Evolutionary conservation across 306 rosid genomes (phyloP).

Genomic region (Cucumis cinereus): DNA sequence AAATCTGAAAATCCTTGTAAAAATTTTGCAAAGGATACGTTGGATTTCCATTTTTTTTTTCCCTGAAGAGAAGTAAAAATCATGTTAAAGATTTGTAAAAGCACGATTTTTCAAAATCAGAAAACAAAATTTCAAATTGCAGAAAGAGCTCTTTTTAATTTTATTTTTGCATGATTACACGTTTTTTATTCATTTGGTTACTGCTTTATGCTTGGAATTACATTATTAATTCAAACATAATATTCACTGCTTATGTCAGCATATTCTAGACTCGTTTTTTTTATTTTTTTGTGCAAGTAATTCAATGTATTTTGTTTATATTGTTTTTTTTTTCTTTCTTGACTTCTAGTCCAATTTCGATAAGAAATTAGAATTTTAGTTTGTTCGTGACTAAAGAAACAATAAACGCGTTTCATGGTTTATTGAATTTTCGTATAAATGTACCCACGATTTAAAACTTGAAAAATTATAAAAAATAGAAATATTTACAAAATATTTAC

Average conservation of each 20-base stretch:
- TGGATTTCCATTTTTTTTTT: too few relatives aligned
- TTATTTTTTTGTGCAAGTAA: neutral
- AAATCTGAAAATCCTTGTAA: too few relatives aligned
- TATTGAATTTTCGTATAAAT: neutral
- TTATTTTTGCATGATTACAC: too few relatives aligned
- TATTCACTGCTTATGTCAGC: neutral
- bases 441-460: neutral
- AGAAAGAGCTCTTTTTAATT: too few relatives aligned
- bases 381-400: neutral
- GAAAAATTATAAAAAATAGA: too few relatives aligned
- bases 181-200: neutral
- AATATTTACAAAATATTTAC: too few relatives aligned
- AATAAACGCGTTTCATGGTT: neutral
- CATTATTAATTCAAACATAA: neutral
- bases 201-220: neutral
- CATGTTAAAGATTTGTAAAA: too few relatives aligned
- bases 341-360: neutral
- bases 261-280: neutral
- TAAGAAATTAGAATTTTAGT: neutral
- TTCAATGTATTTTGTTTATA: neutral
- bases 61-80: too few relatives aligned
- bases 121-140: too few relatives aligned
- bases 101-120: too few relatives aligned
- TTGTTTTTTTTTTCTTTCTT: neutral
- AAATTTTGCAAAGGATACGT: too few relatives aligned